A percentile compares a stretch with the other conserved stretches of the same genome.
These are phyloP conservation scores for Microbotryum violaceum DNA, from an alignment of 1,284 basidiomycete genomes.

Conservation along the genomic window DNA sequence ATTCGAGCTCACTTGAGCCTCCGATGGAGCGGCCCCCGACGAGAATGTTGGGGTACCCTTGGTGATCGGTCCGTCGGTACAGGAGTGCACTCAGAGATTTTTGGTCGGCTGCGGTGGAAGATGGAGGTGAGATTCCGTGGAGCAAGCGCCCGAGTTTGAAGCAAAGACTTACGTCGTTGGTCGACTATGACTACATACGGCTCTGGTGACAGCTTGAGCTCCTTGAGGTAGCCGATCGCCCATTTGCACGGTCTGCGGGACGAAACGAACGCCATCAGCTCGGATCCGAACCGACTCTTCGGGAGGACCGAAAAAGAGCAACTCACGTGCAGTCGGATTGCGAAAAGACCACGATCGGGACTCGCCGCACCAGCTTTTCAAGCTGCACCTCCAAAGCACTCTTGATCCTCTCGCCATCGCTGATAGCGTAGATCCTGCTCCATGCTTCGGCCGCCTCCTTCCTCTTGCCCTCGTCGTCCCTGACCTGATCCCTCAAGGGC, in stretches of 20 bases:
- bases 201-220: slow-evolving; percentile 1
- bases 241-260: slow-evolving; percentile 54
- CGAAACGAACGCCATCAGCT: neutral
- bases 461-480: slow-evolving; percentile 4
- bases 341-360: slow-evolving; percentile 68
- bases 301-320: neutral
- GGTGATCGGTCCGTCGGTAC: slow-evolving; percentile 55
- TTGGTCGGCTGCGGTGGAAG: slow-evolving; percentile 49
- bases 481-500: slow-evolving; percentile 20
- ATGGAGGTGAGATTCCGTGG: neutral
- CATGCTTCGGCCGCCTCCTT: slow-evolving; percentile 14
- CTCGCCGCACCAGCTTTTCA: slow-evolving; percentile 46
- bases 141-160: neutral
- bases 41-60: slow-evolving; percentile 68
- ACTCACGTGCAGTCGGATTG: slow-evolving; percentile 69
- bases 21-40: slow-evolving; percentile 60
- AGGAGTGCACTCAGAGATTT: slow-evolving; percentile 58
- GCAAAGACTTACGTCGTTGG: slow-evolving; percentile 49
- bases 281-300: neutral
- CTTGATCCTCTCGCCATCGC: slow-evolving; percentile 9
- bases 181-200: slow-evolving; percentile 63
- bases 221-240: slow-evolving; percentile 40
- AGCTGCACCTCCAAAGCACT: slow-evolving; percentile 41
- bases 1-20: slow-evolving; percentile 58
- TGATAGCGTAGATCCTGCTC: slow-evolving; percentile 15